Percentiles rank a stretch among this genome's conserved stretches.
These are phyloP conservation scores for Nicotiana obtusifolia DNA, from an alignment of 257 asterid genomes.

Conservation along the genomic window DNA sequence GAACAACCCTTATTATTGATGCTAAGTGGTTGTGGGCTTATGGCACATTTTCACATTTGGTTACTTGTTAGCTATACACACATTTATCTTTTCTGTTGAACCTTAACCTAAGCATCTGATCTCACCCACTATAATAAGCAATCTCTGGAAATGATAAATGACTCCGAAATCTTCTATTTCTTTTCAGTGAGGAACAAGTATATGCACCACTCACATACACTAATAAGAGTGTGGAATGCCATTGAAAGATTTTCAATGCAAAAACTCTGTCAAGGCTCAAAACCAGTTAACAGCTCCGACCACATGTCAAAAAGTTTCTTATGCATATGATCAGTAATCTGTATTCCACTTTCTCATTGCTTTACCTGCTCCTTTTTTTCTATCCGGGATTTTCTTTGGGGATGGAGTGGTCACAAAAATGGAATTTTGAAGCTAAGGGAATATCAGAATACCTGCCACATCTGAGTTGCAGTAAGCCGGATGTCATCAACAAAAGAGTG, in stretches of 20 bases:
- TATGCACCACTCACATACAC: neutral
- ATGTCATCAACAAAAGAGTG: slow-evolving; percentile 32
- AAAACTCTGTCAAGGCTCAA: neutral
- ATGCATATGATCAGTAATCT: neutral
- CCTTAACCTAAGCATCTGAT: neutral
- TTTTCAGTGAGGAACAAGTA: neutral
- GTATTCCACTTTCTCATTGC: neutral
- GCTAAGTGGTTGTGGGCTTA: neutral
- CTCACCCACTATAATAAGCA: neutral
- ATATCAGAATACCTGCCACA: slow-evolving; percentile 43
- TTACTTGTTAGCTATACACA: neutral
- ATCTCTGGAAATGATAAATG: neutral
- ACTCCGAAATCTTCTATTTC: neutral
- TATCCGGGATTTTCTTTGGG: neutral
- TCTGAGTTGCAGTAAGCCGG: slow-evolving; percentile 28
- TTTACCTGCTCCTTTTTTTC: neutral
- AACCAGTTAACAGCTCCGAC: neutral
- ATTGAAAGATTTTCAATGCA: neutral
- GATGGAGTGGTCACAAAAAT: slow-evolving; percentile 16
- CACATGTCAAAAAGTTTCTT: neutral
- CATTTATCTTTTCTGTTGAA: neutral
- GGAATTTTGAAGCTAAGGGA: neutral
- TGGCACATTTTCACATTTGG: neutral
- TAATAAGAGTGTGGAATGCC: neutral
- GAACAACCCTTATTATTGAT: neutral